Percentiles rank a stretch among this genome's conserved stretches.
These are phyloP conservation scores for Solanum phureja DNA, from an alignment of 257 asterid genomes.

Conservation along the genomic window DNA sequence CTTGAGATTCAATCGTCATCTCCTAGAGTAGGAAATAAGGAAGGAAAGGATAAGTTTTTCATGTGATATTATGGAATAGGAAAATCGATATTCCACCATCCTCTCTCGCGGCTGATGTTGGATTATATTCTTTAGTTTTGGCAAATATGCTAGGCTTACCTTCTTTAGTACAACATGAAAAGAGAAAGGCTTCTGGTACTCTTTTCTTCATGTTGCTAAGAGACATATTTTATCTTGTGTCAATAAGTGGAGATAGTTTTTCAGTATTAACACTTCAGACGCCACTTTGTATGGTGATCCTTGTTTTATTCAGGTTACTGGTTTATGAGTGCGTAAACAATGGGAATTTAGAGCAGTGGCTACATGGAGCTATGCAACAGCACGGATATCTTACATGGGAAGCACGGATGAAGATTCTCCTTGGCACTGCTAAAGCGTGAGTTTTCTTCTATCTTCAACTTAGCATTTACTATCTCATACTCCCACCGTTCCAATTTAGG, in stretches of 20 bases:
- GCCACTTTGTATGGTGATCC: background rate
- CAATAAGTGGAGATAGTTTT: background rate
- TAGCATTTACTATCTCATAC: background rate
- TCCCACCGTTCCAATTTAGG: background rate
- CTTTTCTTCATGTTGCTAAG: background rate
- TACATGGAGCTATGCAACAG: slow-evolving; percentile 47
- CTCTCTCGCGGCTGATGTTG: background rate
- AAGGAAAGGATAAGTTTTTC: background rate
- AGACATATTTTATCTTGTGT: background rate
- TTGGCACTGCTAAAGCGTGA: slow-evolving; percentile 49
- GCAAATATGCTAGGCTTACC: background rate
- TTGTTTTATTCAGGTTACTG: slow-evolving; percentile 34
- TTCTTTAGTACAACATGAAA: background rate
- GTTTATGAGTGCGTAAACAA: slow-evolving; percentile 77
- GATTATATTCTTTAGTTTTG: background rate
- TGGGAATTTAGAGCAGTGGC: slow-evolving; percentile 92
- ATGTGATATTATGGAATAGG: background rate
- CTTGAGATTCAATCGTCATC: background rate
- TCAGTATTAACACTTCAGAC: background rate
- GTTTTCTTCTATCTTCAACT: background rate
- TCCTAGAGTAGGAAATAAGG: background rate
- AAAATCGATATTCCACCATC: background rate
- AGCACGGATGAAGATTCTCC: slow-evolving; percentile 43
- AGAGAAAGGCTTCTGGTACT: background rate
- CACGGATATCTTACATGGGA: slow-evolving; percentile 51